Evolutionary conservation across 345 rosid species (phyloP), one percentile per base, ranked within the genome.

Genomic region (Tarenaya hassleriana): DNA sequence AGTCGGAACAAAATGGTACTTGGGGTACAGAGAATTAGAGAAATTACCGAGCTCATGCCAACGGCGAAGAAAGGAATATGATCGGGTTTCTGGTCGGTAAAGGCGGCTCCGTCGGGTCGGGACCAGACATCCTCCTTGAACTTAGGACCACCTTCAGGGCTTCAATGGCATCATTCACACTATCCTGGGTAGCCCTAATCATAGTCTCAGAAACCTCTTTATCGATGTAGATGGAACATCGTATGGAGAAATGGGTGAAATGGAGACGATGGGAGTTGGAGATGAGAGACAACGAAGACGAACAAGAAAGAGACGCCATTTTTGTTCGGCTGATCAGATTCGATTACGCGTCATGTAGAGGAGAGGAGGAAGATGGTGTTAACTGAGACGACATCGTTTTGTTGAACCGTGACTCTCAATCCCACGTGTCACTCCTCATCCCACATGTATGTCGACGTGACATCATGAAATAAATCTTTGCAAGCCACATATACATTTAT

Each of bases 41-140:
- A 12, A 55, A 12, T 61, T 71, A 91, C 96, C 50, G 98, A 88
- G 83, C 98, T 92, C 50, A 92, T 75, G 14, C 98, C 98, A 0
- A 95, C 98, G 1, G 98, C 98, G 45, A 92, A 92, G 68, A 92
- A 92, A 0, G 95, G 95, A 39, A 92, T 18, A 0, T 94, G 95
- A 10, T 90, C 96, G 0, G 84, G 78, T 60, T 85, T 92, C 57
- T 76, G 83, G 56, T 84, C 94, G 0, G 79, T 17, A 34, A 81
- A 60, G 3, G 82, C 68, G 33, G 77, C 86, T 1, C 98, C 98
- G 7, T 95, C 98, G 0, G 96, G 94, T 61, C 98, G 75, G 0
- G 95, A 84, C 98, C 98, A 92, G 7, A 86, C 94, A 51, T 91
- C 98, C 79, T 91, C 98, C 79, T 77, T 84, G 61, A 91, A 91